These are phyloP conservation scores for Podospora fimiseda DNA, from an alignment of 495 filamentous ascomycete genomes.

Conservation along the genomic window DNA sequence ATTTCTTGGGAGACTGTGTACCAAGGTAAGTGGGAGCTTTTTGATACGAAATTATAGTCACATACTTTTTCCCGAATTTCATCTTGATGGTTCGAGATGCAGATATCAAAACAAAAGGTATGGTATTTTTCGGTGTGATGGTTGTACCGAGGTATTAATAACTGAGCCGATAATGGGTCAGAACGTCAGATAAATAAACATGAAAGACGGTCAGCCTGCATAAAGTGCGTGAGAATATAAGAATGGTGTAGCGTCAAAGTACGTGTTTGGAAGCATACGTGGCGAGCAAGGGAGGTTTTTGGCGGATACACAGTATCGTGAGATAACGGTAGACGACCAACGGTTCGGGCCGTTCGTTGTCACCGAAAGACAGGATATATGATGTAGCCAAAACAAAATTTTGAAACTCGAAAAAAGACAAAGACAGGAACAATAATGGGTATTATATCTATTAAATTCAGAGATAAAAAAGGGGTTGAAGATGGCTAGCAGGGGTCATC, in stretches of 20 bases:
- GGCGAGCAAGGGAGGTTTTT: background rate
- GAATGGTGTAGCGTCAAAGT: too few species aligned
- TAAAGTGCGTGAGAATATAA: too few species aligned
- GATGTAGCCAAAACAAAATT: too few species aligned
- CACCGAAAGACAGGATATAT: too few species aligned
- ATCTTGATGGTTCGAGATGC: slow-evolving; percentile 40
- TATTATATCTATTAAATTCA: background rate
- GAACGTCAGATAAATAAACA: too few species aligned
- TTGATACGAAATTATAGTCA: background rate
- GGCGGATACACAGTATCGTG: background rate
- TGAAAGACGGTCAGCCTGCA: too few species aligned
- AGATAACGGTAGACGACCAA: background rate
- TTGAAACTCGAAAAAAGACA: too few species aligned
- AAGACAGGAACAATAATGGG: background rate
- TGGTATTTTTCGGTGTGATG: background rate
- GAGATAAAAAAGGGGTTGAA: too few species aligned
- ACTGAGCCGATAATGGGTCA: too few species aligned
- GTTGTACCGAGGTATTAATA: too few species aligned
- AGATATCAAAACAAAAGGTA: background rate
- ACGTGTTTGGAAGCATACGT: too few species aligned
- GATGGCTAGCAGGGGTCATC: background rate
- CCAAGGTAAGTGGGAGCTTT: slow-evolving; percentile 8
- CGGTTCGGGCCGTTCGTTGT: background rate
- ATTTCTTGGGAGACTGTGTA: slow-evolving; percentile 71
- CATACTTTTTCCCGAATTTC: slow-evolving; percentile 75